A percentile compares a stretch with the other conserved stretches of the same genome.
These are phyloP conservation scores for Colletotrichum sp. DNA, from an alignment of 2,329 filamentous ascomycete genomes.

Conservation along the genomic window DNA sequence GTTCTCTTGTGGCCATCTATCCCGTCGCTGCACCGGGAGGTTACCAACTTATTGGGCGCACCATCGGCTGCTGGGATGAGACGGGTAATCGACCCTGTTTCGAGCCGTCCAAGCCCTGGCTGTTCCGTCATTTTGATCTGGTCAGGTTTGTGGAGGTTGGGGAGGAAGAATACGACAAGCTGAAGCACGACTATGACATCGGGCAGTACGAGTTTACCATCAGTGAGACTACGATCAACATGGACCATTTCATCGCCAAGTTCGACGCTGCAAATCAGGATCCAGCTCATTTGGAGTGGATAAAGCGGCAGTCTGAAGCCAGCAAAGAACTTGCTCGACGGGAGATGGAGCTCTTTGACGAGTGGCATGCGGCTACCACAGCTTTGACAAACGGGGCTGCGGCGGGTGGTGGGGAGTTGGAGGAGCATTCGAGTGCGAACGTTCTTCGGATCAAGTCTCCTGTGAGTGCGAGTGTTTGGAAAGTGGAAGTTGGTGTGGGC, in stretches of 20 bases:
- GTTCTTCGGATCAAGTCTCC: slow-evolving; percentile 39
- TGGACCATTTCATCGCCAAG: slow-evolving; percentile 46
- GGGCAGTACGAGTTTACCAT: slow-evolving; percentile 30
- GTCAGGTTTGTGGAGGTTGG: slow-evolving; percentile 38
- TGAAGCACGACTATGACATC: slow-evolving; percentile 30
- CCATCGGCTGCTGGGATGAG: slow-evolving; percentile 37
- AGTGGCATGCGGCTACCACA: neutral
- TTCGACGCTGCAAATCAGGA: slow-evolving; percentile 36
- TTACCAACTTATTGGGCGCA: slow-evolving; percentile 39
- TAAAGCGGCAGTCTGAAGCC: neutral
- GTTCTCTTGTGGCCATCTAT: slow-evolving; percentile 40
- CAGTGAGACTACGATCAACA: slow-evolving; percentile 25
- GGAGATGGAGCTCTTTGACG: neutral
- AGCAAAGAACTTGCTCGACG: neutral
- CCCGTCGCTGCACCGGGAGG: slow-evolving; percentile 42
- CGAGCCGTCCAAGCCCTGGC: slow-evolving; percentile 34
- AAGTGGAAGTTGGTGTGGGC: slow-evolving; percentile 48
- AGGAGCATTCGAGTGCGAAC: neutral
- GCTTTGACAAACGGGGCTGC: neutral
- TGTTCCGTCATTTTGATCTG: slow-evolving; percentile 39
- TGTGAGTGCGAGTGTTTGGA: slow-evolving; percentile 59
- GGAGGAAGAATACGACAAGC: slow-evolving; percentile 33
- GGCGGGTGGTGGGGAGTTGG: neutral
- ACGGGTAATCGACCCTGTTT: slow-evolving; percentile 35
- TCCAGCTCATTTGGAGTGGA: neutral